Evolutionary conservation across 768 basidiomycete genomes (phyloP).

Genomic region (Amanita muscaria): DNA sequence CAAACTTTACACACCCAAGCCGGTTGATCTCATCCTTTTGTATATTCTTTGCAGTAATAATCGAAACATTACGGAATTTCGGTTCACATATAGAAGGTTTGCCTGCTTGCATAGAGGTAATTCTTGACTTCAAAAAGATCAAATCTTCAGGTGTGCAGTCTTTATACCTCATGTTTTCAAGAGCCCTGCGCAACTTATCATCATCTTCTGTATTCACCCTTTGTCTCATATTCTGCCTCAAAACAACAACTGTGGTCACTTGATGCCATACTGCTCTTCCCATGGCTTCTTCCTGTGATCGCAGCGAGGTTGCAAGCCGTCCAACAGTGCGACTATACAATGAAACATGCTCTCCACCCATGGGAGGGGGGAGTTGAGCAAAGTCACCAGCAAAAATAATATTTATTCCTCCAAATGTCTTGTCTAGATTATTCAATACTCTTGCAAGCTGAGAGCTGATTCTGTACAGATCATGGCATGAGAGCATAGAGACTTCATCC

Average conservation of each 20-base stretch:
- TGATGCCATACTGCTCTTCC: conserved; percentile 26
- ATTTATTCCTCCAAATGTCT: conserved; percentile 21
- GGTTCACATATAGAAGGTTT: not conserved
- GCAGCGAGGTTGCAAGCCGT: not conserved
- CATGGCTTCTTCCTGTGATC: conserved; percentile 15
- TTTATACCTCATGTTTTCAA: conserved; percentile 27
- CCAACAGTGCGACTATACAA: conserved; percentile 5
- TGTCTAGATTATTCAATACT: conserved; percentile 8
- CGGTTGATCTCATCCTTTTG: conserved; percentile 26
- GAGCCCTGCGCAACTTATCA: conserved; percentile 16
- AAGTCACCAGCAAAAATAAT: conserved; percentile 27
- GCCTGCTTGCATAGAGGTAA: not conserved
- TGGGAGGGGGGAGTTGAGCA: conserved; percentile 20
- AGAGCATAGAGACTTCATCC: conserved; percentile 30
- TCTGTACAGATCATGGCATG: conserved; percentile 16
- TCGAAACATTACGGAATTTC: conserved; percentile 22
- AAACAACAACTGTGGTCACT: conserved; percentile 26
- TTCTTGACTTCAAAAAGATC: conserved; percentile 18
- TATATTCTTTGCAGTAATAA: conserved; percentile 25
- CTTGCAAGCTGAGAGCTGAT: conserved; percentile 16
- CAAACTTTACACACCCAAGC: conserved; percentile 20
- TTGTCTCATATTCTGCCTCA: conserved; percentile 27
- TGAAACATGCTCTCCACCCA: conserved; percentile 8
- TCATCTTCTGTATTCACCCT: conserved; percentile 16
- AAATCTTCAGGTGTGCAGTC: conserved; percentile 20